Percentiles rank a stretch among this genome's conserved stretches.
These are phyloP conservation scores for Clavariopsis aquatica DNA, from an alignment of 495 filamentous ascomycete genomes.

Conservation along the genomic window DNA sequence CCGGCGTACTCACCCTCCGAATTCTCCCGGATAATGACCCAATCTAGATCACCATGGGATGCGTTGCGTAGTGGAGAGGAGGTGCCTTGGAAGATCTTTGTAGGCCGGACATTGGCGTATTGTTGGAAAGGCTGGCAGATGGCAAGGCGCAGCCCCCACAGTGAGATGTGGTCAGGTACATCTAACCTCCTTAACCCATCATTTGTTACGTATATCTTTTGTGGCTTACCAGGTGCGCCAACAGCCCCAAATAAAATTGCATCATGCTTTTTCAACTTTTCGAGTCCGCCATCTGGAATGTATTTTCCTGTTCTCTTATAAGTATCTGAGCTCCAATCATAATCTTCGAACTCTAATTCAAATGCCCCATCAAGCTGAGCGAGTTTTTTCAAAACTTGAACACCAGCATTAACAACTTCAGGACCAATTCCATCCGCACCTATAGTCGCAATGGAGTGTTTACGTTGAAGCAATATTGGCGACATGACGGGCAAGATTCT, in stretches of 20 bases:
- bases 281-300: constrained; percentile 42
- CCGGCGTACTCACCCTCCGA: constrained; percentile 47
- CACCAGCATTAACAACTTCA: constrained; percentile 44
- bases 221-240: constrained; percentile 24
- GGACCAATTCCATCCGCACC: constrained; percentile 46
- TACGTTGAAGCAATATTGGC: constrained; percentile 16
- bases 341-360: constrained; percentile 40
- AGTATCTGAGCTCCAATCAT: constrained; percentile 44
- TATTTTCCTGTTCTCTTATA: constrained; percentile 45
- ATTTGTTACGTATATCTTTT: not conserved
- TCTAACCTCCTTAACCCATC: not conserved
- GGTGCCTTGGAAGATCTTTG: constrained; percentile 44
- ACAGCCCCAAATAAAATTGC: constrained; percentile 47
- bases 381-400: constrained; percentile 42
- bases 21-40: constrained; percentile 48
- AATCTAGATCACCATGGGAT: constrained; percentile 40
- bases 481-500: constrained; percentile 13
- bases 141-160: constrained; percentile 45
- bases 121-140: constrained; percentile 43
- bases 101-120: constrained; percentile 46
- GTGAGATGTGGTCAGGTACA: constrained; percentile 46
- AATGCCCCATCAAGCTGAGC: constrained; percentile 38
- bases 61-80: constrained; percentile 38
- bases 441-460: constrained; percentile 46
- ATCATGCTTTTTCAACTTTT: constrained; percentile 44